Base-by-base conservation (phyloP, 2,329 filamentous ascomycete species). In the Aspergillus amoenus region DNA sequence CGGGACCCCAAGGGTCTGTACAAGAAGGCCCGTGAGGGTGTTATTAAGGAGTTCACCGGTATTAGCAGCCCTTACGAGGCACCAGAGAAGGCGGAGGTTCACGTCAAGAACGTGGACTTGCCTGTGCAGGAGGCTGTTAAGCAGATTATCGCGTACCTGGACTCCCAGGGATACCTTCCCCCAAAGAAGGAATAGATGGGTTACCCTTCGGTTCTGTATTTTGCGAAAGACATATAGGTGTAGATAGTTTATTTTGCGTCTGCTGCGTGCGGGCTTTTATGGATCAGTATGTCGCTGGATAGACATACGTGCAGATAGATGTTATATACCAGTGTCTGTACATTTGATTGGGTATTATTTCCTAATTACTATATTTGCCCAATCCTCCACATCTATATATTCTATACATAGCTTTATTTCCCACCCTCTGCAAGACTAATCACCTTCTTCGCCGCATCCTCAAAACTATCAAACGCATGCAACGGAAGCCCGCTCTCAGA, bases 41-140 rank as follows among this genome's bases (percentile, higher is more conserved):
- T 95, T 75, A 97, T 97, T 77, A 94, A 95, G 78, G 91, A 97
- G 66, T 99, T 99, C 74, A 99, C 94, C 1, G 94, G 94, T 55
- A 91, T 97, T 69, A 93, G 88, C 64, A 92, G 93, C 30, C 94
- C 94, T 2, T 99, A 99, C 74, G 94, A 99, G 84, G 90, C 86
- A 60, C 94, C 94, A 5, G 80, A 88, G 73, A 86, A 86, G 57
- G 85, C 94, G 1, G 94, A 99, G 81, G 89, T 99, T 65, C 88
- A 89, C 66, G 90, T 99, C 72, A 84, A 85, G 78, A 95, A 90
- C 45, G 86, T 91, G 70, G 83, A 93, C 81, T 85, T 87, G 70
- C 88, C 86, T 15, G 90, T 97, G 3, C 90, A 96, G 82, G 91
- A 97, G 71, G 92, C 90, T 55, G 93, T 97, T 11, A 84, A 80